These are phyloP conservation scores for Yamadazyma dendronema DNA, from an alignment of 1,139 yeast species.

Conservation along the genomic window DNA sequence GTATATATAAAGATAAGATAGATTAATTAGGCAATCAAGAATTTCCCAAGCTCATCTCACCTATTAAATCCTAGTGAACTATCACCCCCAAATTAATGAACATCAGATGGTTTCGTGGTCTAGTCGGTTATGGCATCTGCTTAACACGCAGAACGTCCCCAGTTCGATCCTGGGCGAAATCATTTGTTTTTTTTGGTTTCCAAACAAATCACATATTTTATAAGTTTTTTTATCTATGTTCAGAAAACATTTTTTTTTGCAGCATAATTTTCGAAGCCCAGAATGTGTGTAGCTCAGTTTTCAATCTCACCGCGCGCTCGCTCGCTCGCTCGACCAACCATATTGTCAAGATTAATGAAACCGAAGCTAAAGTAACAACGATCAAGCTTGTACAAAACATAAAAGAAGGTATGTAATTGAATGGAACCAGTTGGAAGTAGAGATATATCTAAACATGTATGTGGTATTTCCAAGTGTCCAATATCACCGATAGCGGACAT, in stretches of 20 bases:
- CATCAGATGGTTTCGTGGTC: conserved; percentile 10
- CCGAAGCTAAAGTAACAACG: not conserved
- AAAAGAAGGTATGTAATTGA: not conserved
- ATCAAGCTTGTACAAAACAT: not conserved
- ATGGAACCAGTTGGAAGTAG: too few relatives aligned
- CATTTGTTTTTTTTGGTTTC: conserved; percentile 35
- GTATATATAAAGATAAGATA: too few relatives aligned
- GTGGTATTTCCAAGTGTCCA: too few relatives aligned
- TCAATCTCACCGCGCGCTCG: conserved; percentile 1
- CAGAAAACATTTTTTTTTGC: not conserved
- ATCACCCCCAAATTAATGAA: not conserved
- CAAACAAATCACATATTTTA: not conserved
- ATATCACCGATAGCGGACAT: not conserved
- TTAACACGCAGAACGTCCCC: conserved; percentile 99
- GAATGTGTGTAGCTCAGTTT: conserved; percentile 4
- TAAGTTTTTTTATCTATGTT: not conserved
- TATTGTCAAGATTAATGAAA: conserved; percentile 9
- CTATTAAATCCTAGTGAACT: too few relatives aligned
- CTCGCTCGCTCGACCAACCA: conserved; percentile 16
- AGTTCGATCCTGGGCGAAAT: conserved; percentile 99
- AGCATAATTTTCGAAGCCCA: too few relatives aligned
- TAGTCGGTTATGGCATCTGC: conserved; percentile 14
- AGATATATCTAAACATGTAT: too few relatives aligned
- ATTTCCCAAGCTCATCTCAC: too few relatives aligned
- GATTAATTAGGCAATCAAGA: too few relatives aligned